Evolutionary conservation across 306 rosid genomes (phyloP).

Genomic region (Sicyos baderoa): DNA sequence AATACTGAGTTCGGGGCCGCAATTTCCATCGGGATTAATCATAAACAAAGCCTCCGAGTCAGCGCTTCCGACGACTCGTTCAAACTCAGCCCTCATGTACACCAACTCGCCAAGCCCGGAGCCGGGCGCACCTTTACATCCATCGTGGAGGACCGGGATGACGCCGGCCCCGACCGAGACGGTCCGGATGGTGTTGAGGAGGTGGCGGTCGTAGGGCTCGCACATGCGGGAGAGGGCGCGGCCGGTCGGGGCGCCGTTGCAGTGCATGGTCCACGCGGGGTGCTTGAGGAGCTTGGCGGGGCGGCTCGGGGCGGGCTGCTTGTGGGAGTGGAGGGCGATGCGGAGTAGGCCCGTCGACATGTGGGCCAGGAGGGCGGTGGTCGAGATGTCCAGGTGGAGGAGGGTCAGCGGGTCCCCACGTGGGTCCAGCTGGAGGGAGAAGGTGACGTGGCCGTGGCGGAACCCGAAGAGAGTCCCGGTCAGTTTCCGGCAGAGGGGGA

Average conservation of each 20-base stretch:
- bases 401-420: slow-evolving; percentile 53
- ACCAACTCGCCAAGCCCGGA: slow-evolving; percentile 73
- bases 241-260: slow-evolving; percentile 77
- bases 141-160: slow-evolving; percentile 56
- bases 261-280: slow-evolving; percentile 78
- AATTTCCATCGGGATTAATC: slow-evolving; percentile 88
- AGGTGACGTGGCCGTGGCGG: slow-evolving; percentile 80
- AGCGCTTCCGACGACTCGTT: slow-evolving; percentile 89
- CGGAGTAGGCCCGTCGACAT: slow-evolving; percentile 92
- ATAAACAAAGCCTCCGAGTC: slow-evolving; percentile 95
- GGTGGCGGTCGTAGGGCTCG: slow-evolving; percentile 60
- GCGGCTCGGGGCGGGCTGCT: slow-evolving; percentile 16
- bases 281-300: slow-evolving; percentile 48
- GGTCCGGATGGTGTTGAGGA: slow-evolving; percentile 55
- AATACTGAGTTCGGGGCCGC: slow-evolving; percentile 80
- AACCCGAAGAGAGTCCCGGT: slow-evolving; percentile 89
- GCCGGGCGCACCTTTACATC: slow-evolving; percentile 24
- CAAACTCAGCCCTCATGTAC: slow-evolving; percentile 87
- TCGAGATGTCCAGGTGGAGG: slow-evolving; percentile 73
- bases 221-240: slow-evolving; percentile 54
- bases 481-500: slow-evolving; percentile 42
- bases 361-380: slow-evolving; percentile 67
- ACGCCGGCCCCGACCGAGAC: slow-evolving; percentile 92
- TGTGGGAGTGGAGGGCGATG: slow-evolving; percentile 69
- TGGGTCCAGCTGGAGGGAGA: slow-evolving; percentile 78